A percentile compares a stretch with the other conserved stretches of the same genome.
Evolutionary conservation across 2,329 filamentous ascomycete species (phyloP).

Genomic region (Exophiala viscosa): DNA sequence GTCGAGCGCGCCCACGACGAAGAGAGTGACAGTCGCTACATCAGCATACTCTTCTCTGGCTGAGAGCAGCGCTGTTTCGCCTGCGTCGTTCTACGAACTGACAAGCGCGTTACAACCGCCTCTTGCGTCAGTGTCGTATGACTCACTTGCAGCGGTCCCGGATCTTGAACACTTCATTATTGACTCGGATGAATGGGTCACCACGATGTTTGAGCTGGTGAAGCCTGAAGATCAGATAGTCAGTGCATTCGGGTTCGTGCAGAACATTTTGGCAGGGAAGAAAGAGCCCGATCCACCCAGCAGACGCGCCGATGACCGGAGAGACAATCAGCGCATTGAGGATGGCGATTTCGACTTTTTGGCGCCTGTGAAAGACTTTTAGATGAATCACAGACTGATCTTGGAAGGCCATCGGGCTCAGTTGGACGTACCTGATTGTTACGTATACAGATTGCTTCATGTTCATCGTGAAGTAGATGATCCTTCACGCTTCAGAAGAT

Average conservation of each 20-base stretch:
- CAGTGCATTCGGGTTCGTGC: slow-evolving; percentile 18
- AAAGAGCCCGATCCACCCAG: not conserved
- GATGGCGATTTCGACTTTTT: slow-evolving; percentile 11
- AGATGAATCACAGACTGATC: not conserved
- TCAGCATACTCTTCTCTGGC: not conserved
- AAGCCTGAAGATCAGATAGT: slow-evolving; percentile 8
- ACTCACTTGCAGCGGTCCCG: slow-evolving; percentile 11
- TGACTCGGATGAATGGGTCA: slow-evolving; percentile 17
- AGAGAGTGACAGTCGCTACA: not conserved
- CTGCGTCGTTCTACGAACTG: slow-evolving; percentile 1
- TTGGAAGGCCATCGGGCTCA: no score
- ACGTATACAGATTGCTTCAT: no score
- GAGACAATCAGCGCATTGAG: not conserved
- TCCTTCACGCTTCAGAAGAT: no score
- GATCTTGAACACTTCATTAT: slow-evolving; percentile 12
- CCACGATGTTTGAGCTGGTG: slow-evolving; percentile 13
- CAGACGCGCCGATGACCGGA: not conserved
- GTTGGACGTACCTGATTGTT: no score
- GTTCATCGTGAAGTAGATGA: no score
- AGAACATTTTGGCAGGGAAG: slow-evolving; percentile 19
- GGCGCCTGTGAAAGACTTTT: slow-evolving; percentile 9
- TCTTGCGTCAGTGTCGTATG: slow-evolving; percentile 8
- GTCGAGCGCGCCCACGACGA: not conserved
- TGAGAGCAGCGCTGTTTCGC: not conserved
- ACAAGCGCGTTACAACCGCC: slow-evolving; percentile 4